phyloP scores from a whole-genome alignment of 371 early-diverging fungal genomes.

The Syncephalastrum monosporum region DNA sequence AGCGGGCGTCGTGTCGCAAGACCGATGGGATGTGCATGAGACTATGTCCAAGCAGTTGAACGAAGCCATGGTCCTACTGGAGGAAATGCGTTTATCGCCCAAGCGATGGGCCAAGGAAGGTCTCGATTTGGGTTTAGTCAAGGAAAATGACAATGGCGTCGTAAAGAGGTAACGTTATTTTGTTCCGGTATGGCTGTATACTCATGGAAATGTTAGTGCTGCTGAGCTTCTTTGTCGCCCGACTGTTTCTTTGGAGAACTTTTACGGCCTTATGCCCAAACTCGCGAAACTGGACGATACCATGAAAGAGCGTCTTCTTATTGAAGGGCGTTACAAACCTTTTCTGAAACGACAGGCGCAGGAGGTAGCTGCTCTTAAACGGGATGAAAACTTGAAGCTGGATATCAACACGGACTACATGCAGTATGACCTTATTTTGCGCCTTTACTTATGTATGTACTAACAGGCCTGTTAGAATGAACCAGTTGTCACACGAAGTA shows the following conservation, averaged over 20 bases:
- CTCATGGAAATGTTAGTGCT: constrained; percentile 31
- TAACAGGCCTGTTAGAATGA: constrained; percentile 35
- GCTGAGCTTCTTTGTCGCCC: constrained; percentile 56
- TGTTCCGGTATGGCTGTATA: too few relatives aligned
- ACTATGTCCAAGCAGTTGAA: constrained; percentile 33
- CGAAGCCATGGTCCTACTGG: constrained; percentile 40
- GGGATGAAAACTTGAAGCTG: constrained; percentile 66
- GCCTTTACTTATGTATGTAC: neutral
- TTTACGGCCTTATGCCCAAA: constrained; percentile 47
- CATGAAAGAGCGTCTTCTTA: constrained; percentile 45
- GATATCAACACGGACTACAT: constrained; percentile 68
- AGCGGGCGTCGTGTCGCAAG: constrained; percentile 49
- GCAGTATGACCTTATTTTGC: neutral
- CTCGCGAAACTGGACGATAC: constrained; percentile 42
- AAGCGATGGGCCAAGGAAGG: constrained; percentile 54
- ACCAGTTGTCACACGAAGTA: constrained; percentile 72
- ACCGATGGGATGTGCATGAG: constrained; percentile 47
- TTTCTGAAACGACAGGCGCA: constrained; percentile 65
- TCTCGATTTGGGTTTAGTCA: constrained; percentile 21
- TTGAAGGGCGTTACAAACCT: constrained; percentile 72
- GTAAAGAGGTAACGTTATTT: constrained; percentile 44
- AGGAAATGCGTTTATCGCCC: constrained; percentile 42
- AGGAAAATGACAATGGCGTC: constrained; percentile 49
- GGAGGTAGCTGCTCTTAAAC: constrained; percentile 63
- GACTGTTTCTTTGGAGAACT: constrained; percentile 40